phyloP scores from a whole-genome alignment of 176 grass and related monocot species.

The Aegilops sharonensis region DNA sequence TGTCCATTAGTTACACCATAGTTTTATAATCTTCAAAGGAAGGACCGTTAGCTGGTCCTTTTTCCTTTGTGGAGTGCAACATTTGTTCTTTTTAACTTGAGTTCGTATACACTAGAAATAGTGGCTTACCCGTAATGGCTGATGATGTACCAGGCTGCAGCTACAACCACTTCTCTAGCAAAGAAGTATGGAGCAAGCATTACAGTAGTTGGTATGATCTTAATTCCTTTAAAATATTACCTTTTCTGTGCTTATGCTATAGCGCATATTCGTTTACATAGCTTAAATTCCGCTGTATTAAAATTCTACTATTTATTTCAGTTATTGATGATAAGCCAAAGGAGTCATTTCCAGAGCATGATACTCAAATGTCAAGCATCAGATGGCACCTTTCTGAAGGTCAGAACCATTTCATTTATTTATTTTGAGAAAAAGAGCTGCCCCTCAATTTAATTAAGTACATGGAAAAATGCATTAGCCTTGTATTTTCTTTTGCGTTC shows the following conservation, averaged over 20 bases:
- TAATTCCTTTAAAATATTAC: neutral
- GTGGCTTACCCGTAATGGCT: constrained; percentile 15
- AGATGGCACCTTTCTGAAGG: constrained; percentile 99
- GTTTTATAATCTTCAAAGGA: neutral
- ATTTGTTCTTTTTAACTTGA: neutral
- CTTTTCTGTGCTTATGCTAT: neutral
- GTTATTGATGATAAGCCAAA: constrained; percentile 97
- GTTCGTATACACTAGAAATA: neutral
- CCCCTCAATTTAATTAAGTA: neutral
- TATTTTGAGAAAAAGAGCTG: neutral
- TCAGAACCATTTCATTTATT: constrained; percentile 14
- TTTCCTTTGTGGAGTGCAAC: constrained; percentile 4
- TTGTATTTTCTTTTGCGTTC: too few relatives aligned
- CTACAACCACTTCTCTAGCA: constrained; percentile 79
- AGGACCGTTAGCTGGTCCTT: neutral
- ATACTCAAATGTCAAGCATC: constrained; percentile 89
- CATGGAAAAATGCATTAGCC: too few relatives aligned
- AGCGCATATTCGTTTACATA: neutral
- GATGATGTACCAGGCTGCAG: constrained; percentile 66
- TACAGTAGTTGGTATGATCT: constrained; percentile 84
- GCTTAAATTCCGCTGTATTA: neutral
- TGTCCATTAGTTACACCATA: neutral
- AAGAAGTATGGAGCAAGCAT: constrained; percentile 96
- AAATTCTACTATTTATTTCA: constrained; percentile 38
- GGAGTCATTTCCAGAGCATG: constrained; percentile 82